Evolutionary conservation across 129 eudicot genomes (phyloP).

Genomic region (Dittrichia graveolens): DNA sequence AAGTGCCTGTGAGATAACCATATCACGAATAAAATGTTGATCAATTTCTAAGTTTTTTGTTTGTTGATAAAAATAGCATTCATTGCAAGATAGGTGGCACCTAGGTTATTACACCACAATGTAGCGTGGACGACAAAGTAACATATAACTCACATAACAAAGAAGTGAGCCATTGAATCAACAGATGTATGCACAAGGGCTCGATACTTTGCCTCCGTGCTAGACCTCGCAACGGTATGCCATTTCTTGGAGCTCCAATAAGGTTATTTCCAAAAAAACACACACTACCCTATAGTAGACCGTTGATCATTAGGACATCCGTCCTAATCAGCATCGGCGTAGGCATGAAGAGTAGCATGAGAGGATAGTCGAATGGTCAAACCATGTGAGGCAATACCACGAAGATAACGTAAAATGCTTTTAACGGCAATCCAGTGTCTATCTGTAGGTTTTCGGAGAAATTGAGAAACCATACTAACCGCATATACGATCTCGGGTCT

Average conservation of each 20-base stretch:
- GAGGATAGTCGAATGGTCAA: neutral
- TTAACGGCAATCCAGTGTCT: neutral
- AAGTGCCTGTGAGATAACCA: neutral
- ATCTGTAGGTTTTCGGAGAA: neutral
- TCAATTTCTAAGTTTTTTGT: too few relatives aligned
- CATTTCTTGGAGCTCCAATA: neutral
- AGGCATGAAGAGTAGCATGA: neutral
- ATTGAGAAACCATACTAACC: neutral
- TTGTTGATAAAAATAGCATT: neutral
- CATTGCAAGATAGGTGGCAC: neutral
- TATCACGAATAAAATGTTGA: neutral
- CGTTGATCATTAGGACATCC: too few relatives aligned
- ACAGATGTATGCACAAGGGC: neutral
- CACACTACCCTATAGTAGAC: neutral
- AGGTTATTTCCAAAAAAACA: neutral
- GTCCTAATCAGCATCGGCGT: neutral
- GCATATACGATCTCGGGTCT: neutral
- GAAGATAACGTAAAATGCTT: too few relatives aligned
- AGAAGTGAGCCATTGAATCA: neutral
- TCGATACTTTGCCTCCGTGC: neutral
- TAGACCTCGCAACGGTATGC: neutral
- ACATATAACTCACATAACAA: too few relatives aligned
- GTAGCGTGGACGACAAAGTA: neutral
- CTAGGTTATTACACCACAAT: neutral
- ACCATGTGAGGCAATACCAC: neutral